Evolutionary conservation across 202 grass and related monocot species (phyloP), one percentile per base, ranked within the genome.

Genomic region (Setaria viridis): DNA sequence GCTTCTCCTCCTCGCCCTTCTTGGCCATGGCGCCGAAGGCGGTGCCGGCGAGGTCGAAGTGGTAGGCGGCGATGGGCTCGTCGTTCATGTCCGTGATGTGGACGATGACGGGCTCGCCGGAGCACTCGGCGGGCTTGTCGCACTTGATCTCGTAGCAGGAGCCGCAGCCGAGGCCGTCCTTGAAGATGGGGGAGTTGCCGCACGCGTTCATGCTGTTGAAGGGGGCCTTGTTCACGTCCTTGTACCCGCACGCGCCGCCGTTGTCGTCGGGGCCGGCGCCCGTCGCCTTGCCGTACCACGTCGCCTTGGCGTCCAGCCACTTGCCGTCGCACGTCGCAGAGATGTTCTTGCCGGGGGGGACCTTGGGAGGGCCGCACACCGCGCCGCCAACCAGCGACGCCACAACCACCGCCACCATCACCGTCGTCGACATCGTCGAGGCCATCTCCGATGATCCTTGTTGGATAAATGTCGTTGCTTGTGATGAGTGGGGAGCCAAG

Each of bases 81-180:
- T 88, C 69, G 81, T 93, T 94, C 78, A 81, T 85, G 76, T 97
- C 90, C 0, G 92, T 97, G 90, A 97, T 94, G 59, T 82, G 34
- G 7, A 94, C 70, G 0, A 64, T 5, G 1, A 80, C 84, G 17
- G 90, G 75, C 66, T 94, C 35, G 11, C 85, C 85, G 17, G 94
- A 97, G 83, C 91, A 95, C 7, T 87, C 80, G 16, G 85, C 88
- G 2, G 90, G 89, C 67, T 86, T 85, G n/a, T 80, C 76, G 46
- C 94, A 95, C 67, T 91, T 97, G 78, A 97, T 58, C 91, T 91
- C 82, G 48, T 85, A 94, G 80, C 91, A 94, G n/a, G 94, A 76
- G 57, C 91, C 94, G 11, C 94, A 96, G 21, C 94, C 91, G 6
- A 83, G 70, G 12, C 91, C 94, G 21, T 74, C 79, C 62, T 89